A percentile compares a stretch with the other conserved stretches of the same genome.
These are phyloP conservation scores for Fusarium devonianum DNA, from an alignment of 2,329 filamentous ascomycete species.

Conservation along the genomic window DNA sequence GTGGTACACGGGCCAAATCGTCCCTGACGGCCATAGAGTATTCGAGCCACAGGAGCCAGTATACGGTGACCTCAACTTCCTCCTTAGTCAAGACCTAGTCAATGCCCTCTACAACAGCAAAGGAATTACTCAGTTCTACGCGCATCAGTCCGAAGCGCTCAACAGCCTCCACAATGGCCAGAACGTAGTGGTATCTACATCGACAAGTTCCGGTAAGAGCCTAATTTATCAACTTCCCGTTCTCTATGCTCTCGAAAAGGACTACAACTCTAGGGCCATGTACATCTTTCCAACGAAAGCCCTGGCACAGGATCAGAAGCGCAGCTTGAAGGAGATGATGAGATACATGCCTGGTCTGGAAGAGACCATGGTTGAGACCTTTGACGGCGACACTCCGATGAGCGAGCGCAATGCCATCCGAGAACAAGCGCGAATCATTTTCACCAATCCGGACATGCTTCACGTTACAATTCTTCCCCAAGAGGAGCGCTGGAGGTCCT, in stretches of 20 bases:
- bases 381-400: conserved; percentile 94
- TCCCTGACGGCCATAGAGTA: conserved; percentile 89
- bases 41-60: conserved; percentile 85
- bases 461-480: conserved; percentile 93
- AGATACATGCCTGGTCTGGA: conserved; percentile 80
- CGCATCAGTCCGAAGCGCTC: conserved; percentile 92
- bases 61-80: conserved; percentile 84
- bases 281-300: conserved; percentile 99
- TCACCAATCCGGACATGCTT: conserved; percentile 98
- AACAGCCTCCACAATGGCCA: conserved; percentile 83
- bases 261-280: conserved; percentile 82
- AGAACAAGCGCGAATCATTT: conserved; percentile 90
- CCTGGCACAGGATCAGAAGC: conserved; percentile 89
- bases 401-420: conserved; percentile 77
- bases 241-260: conserved; percentile 81
- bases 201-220: conserved; percentile 95
- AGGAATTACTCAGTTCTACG: conserved; percentile 84
- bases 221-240: conserved; percentile 98
- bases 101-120: conserved; percentile 94
- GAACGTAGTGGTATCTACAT: conserved; percentile 92
- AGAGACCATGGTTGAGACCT: conserved; percentile 84
- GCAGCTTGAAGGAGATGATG: conserved; percentile 86
- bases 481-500: conserved; percentile 86
- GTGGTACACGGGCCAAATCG: conserved; percentile 93
- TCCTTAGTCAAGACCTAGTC: conserved; percentile 89